Conservation (phyloP, 192 early-diverging fungal genomes). For the Martensiomyces pterosporus region DNA sequence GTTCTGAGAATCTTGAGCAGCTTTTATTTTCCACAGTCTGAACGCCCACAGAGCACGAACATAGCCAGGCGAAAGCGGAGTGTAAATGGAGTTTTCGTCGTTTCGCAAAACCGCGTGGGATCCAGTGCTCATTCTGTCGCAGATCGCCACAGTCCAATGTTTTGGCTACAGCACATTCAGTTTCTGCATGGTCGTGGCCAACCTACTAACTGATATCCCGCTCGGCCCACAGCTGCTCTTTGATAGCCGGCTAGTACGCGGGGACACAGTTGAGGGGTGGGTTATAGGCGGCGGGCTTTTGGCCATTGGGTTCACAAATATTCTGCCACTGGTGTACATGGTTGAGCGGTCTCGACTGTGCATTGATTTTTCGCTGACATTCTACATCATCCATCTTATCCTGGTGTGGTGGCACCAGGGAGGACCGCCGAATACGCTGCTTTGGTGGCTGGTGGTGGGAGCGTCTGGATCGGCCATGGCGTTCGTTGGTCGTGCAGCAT, state of each 20-base stretch:
- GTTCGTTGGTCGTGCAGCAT: constrained; percentile 39
- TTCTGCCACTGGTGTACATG: constrained; percentile 44
- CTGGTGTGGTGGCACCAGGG: constrained; percentile 31
- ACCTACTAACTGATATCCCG: constrained; percentile 16
- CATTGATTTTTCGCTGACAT: constrained; percentile 47
- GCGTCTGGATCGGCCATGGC: constrained; percentile 22
- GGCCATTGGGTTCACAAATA: constrained; percentile 22
- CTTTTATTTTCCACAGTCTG: constrained; percentile 2
- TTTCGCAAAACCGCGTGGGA: constrained; percentile 44
- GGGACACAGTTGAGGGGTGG: constrained; percentile 46
- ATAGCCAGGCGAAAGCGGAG: no score
- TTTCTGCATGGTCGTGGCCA: constrained; percentile 14
- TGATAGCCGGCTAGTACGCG: constrained; percentile 20
- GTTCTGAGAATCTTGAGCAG: no score
- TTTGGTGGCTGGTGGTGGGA: constrained; percentile 29
- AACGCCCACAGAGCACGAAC: no score
- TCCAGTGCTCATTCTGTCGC: constrained; percentile 45
- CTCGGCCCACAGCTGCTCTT: constrained; percentile 33
- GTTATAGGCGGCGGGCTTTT: constrained; percentile 16
- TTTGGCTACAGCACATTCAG: constrained; percentile 40
- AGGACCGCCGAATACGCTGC: constrained; percentile 9
- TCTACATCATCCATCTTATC: constrained; percentile 36
- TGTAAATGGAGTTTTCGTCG: constrained; percentile 21
- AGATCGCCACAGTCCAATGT: constrained; percentile 48
- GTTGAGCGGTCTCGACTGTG: constrained; percentile 49